Evolutionary conservation across 2,329 filamentous ascomycete genomes (phyloP).

Genomic region (Eutypa lata): DNA sequence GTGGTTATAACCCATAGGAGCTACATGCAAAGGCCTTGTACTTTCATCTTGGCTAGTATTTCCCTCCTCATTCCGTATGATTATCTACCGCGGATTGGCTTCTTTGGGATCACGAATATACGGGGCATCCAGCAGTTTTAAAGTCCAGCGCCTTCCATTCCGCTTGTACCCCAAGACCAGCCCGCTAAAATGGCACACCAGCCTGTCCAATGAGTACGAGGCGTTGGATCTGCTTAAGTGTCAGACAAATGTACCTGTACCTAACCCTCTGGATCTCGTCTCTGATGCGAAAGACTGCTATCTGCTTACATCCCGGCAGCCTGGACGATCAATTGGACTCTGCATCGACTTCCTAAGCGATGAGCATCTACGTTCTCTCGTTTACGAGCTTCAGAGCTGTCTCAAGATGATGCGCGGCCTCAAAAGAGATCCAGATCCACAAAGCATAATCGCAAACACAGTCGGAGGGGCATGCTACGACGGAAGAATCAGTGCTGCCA

Average conservation of each 20-base stretch:
- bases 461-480: constrained; percentile 4
- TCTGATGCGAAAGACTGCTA: constrained; percentile 2
- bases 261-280: constrained; percentile 6
- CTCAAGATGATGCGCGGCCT: constrained; percentile 6
- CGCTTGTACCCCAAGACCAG: constrained; percentile 14
- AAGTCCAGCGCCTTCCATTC: constrained; percentile 16
- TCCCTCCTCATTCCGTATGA: constrained; percentile 3
- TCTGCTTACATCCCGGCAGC: constrained; percentile 8
- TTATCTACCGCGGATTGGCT: constrained; percentile 5
- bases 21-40: background rate
- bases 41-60: constrained; percentile 1
- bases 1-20: too few species aligned
- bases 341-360: constrained; percentile 7
- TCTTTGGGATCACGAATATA: constrained; percentile 7
- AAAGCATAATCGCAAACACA: constrained; percentile 5
- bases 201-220: constrained; percentile 7
- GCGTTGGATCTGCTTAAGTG: constrained; percentile 5
- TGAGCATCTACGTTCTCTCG: background rate
- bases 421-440: constrained; percentile 2
- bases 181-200: background rate
- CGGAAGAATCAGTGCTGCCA: constrained; percentile 1
- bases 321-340: constrained; percentile 1
- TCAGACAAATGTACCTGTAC: constrained; percentile 2
- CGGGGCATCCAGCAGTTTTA: constrained; percentile 7
- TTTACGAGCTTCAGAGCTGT: constrained; percentile 3